phyloP scores from a whole-genome alignment of 352 stramenopile species.

The Peronosclerospora sorghi region DNA sequence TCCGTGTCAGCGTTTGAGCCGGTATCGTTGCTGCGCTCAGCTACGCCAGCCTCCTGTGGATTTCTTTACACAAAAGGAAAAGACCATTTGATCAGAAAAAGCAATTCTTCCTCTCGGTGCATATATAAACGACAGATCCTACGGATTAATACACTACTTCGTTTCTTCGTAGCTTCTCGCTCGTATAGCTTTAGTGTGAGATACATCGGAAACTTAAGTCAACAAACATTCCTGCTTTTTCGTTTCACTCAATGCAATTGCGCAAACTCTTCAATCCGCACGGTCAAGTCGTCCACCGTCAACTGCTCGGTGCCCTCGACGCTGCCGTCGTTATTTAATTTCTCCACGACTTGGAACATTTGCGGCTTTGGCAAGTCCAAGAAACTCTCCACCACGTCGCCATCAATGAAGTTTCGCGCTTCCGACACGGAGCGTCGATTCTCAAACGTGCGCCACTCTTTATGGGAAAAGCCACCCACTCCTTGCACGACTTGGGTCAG shows the following conservation, averaged over 20 bases:
- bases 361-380: constrained; percentile 87
- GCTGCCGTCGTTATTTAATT: constrained; percentile 85
- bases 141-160: too few species aligned
- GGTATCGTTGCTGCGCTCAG: too few species aligned
- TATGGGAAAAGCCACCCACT: constrained; percentile 89
- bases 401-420: constrained; percentile 91
- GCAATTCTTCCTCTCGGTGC: too few species aligned
- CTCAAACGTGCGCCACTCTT: constrained; percentile 89
- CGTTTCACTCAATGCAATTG: constrained; percentile 72
- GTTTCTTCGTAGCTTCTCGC: too few species aligned
- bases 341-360: constrained; percentile 85
- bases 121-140: too few species aligned
- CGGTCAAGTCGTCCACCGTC: constrained; percentile 57
- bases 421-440: constrained; percentile 78
- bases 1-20: too few species aligned
- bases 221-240: too few species aligned
- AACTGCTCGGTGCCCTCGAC: constrained; percentile 48
- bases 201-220: too few species aligned
- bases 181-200: too few species aligned
- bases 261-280: constrained; percentile 62
- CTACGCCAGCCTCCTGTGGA: too few species aligned
- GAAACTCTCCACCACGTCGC: constrained; percentile 92
- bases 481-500: constrained; percentile 85
- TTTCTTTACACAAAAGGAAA: too few species aligned
- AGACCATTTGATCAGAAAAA: too few species aligned